These are phyloP conservation scores for Solanum pimpinellifolium DNA, from an alignment of 257 asterid genomes.

Conservation along the genomic window DNA sequence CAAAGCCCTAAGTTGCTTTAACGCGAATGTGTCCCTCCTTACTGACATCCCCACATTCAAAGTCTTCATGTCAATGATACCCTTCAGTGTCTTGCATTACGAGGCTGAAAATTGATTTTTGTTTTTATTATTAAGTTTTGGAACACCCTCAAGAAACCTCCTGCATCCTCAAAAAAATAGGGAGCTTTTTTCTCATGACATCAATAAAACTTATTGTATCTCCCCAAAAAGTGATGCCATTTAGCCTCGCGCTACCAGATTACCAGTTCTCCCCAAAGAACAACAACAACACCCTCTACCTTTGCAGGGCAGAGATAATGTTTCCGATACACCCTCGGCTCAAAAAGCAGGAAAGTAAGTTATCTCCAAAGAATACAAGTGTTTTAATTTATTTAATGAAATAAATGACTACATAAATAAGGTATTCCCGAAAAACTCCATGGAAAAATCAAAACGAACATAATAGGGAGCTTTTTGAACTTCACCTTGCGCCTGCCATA, in stretches of 20 bases:
- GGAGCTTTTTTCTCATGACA: neutral
- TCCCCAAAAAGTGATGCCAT: neutral
- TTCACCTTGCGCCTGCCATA: constrained; percentile 88
- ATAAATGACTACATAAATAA: neutral
- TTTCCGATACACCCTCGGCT: neutral
- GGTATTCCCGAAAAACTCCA: neutral
- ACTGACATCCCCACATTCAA: neutral
- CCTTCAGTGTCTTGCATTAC: neutral
- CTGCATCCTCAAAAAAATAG: neutral
- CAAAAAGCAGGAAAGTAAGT: neutral
- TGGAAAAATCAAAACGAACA: neutral
- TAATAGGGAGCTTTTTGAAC: neutral
- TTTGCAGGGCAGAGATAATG: neutral
- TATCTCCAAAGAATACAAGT: neutral
- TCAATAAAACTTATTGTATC: neutral
- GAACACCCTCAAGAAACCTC: neutral
- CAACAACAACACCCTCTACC: neutral
- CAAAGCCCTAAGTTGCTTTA: neutral
- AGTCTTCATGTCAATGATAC: neutral
- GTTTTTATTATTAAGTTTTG: neutral
- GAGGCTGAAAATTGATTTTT: neutral
- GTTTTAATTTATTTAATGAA: neutral
- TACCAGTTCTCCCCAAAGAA: neutral
- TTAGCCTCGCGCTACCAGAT: neutral
- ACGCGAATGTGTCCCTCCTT: neutral